A percentile compares a stretch with the other conserved stretches of the same genome.
These are phyloP conservation scores for Aspergillus ustus DNA, from an alignment of 2,329 filamentous ascomycete species.

Conservation along the genomic window DNA sequence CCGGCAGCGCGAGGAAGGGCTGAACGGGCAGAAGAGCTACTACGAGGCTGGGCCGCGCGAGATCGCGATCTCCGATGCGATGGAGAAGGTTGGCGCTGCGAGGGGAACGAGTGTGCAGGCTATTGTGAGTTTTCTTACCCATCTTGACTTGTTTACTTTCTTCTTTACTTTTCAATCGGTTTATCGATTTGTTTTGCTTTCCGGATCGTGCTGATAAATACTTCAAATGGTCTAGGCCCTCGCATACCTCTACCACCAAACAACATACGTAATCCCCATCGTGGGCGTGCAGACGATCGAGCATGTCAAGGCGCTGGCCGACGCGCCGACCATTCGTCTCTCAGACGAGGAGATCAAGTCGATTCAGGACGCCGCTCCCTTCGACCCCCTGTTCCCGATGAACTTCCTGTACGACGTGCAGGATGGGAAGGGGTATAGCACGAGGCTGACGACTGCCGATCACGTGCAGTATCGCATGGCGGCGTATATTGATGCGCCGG, in stretches of 20 bases:
- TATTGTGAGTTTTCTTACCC: slow-evolving; percentile 7
- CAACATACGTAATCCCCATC: slow-evolving; percentile 15
- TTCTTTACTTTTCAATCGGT: neutral
- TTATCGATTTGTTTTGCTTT: neutral
- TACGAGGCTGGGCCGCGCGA: neutral
- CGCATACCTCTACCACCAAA: slow-evolving; percentile 11
- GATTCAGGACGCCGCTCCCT: neutral
- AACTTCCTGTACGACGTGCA: neutral
- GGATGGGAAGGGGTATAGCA: slow-evolving; percentile 5
- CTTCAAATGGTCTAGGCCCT: neutral
- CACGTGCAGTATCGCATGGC: neutral
- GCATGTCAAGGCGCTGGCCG: slow-evolving; percentile 6
- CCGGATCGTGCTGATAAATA: too few relatives aligned
- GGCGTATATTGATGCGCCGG: slow-evolving; percentile 2
- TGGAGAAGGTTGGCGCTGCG: slow-evolving; percentile 13
- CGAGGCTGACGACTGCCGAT: neutral
- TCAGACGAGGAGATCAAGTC: neutral
- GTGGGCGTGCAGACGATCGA: slow-evolving; percentile 11
- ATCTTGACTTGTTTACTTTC: too few relatives aligned
- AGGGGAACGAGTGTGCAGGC: slow-evolving; percentile 9
- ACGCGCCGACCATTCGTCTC: neutral
- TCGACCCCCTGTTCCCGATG: slow-evolving; percentile 7
- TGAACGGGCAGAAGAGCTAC: slow-evolving; percentile 7
- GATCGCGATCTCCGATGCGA: slow-evolving; percentile 11
- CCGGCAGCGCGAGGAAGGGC: neutral